These are phyloP conservation scores for Psilocybe cyanescens DNA, from an alignment of 768 basidiomycete species.

Conservation along the genomic window DNA sequence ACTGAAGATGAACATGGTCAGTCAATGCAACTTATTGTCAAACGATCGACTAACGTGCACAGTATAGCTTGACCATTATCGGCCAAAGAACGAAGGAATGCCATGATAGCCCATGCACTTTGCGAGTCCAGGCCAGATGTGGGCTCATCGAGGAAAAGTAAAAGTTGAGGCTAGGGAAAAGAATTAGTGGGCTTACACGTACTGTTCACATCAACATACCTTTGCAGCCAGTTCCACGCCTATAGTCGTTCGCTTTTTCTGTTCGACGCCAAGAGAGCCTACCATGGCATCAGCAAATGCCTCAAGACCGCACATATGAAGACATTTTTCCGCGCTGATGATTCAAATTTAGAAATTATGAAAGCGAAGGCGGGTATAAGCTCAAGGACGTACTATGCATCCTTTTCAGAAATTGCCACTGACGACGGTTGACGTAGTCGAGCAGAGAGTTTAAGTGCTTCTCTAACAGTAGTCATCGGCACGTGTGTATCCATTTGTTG, in stretches of 20 bases:
- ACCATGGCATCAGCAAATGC: constrained; percentile 65
- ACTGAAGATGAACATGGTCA: constrained; percentile 22
- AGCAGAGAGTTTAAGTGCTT: constrained; percentile 82
- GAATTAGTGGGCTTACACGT: not conserved
- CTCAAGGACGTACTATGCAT: constrained; percentile 65
- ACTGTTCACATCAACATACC: constrained; percentile 40
- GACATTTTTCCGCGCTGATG: constrained; percentile 44
- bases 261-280: constrained; percentile 70
- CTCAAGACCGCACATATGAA: constrained; percentile 71
- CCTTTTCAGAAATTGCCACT: constrained; percentile 71
- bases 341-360: not conserved
- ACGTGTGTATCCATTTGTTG: constrained; percentile 88
- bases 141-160: constrained; percentile 89
- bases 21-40: not conserved
- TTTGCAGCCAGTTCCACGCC: constrained; percentile 89
- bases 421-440: constrained; percentile 73
- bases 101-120: constrained; percentile 82
- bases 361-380: not conserved
- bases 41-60: constrained; percentile 67
- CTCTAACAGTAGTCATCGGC: constrained; percentile 74
- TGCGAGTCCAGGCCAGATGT: constrained; percentile 89
- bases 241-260: constrained; percentile 83
- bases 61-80: constrained; percentile 85
- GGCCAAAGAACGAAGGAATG: constrained; percentile 76
- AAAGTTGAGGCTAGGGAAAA: constrained; percentile 61